Evolutionary conservation across 192 early-diverging fungal genomes (phyloP), one percentile per base, ranked within the genome.

Genomic region (Ambispora gerdemannii): DNA sequence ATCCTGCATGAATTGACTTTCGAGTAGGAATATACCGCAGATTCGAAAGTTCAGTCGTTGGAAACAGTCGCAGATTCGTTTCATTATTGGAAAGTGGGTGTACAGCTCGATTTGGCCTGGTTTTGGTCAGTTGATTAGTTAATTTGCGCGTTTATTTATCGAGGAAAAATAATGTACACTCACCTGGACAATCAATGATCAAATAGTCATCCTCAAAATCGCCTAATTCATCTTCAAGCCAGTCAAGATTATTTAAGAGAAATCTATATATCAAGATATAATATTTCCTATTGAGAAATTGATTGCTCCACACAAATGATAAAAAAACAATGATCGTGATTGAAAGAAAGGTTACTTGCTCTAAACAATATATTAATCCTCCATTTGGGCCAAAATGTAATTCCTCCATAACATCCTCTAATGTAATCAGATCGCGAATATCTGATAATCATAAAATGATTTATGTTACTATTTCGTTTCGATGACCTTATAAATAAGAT

Each of bases 401-500:
- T 77, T 99, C 96, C 24, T 95, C 93, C 90, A 97, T 94, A 4
- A 98, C 97, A 78, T 99, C 97, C 34, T 96, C 96, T 8, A 99
- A 76, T n/a, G 94, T 92, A 67, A 99, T 95, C 51, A 99, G 81
- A 64, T 99, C 95, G 64, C 91, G 84, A 71, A 99, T 96, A 66
- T 98, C 94, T 82, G 83, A 50, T 27, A 50, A 58, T 31, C 1
- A 35, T 34, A 24, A 32, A 22, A n/a, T 19, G 63, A 72, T 35
- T 0, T 3, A 27, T n/a, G 24, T 25, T 19, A 34, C 11, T 49
- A 47, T 30, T 51, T 50, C 17, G 32, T 8, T 32, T 35, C n/a
- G n/a, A 3, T 25, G 38, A 72, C 19, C 27, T 38, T 19, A 35
- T 0, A 27, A 31, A 0, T 31, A 13, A 20, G 15, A 7, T 30